Evolutionary conservation across 1,284 basidiomycete genomes (phyloP), one percentile per base, ranked within the genome.

Genomic region (Pulchroboletus neoregius): DNA sequence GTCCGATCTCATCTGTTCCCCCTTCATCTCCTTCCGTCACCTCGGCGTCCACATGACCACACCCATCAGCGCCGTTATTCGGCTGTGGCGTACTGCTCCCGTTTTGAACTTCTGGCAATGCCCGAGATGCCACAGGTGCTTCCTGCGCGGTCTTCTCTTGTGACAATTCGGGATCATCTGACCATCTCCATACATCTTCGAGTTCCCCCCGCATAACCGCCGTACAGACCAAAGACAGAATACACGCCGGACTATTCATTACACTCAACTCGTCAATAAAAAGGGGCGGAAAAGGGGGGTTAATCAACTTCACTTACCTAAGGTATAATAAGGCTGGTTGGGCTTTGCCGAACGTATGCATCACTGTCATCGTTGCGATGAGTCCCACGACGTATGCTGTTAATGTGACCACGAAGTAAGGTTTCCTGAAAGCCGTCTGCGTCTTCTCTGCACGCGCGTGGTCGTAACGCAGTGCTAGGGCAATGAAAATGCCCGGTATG

Each of bases 321-420:
- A 99, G 77, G 66, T 98, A 99, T 30, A 99, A 73, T 49, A 99
- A 70, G 2, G 95, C 95, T 3, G 95, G 95, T 60, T 99, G 95
- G 0, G 91, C 93, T 12, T 76, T 78, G 39, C 76, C 73, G 60
- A 85, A 87, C 35, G 73, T 62, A 64, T 95, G 89, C 94, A 98
- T 94, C 13, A 95, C 90, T 0, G 65, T 65, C 80, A 98, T 93
- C 3, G 95, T 96, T 9, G 75, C 79, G 6, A 71, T 67, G 20
- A 97, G 76, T 0, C 94, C 95, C 18, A 72, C 50, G n/a, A 89
- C 69, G 68, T 98, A 99, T 20, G 85, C 90, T 5, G 68, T 56
- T 40, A 98, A 60, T 18, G 80, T 76, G 13, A 87, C 77, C 30
- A 65, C 70, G 65, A 97, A 98, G 69, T 96, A 97, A 0, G 87